These are phyloP conservation scores for Nakazawaea peltata DNA, from an alignment of 805 yeast species.

Conservation along the genomic window DNA sequence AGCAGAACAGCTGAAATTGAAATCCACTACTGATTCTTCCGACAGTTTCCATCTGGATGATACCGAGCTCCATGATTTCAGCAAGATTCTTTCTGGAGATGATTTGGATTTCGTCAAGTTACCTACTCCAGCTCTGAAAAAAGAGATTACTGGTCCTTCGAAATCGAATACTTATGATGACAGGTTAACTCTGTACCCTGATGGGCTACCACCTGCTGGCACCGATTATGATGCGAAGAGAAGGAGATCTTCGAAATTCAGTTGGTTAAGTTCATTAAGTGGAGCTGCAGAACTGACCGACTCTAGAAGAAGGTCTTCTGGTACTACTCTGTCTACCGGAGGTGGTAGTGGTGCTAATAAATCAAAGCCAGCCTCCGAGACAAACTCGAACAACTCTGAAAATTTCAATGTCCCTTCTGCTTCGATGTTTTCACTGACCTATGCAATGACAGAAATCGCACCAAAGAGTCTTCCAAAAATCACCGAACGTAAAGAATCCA, in stretches of 20 bases:
- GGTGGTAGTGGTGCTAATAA: background rate
- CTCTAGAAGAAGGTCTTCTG: conserved; percentile 6
- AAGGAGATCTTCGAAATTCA: conserved; percentile 9
- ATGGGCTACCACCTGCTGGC: background rate
- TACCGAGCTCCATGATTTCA: conserved; percentile 28
- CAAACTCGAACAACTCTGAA: conserved; percentile 2
- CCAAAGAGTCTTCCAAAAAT: conserved; percentile 1
- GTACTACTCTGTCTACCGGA: background rate
- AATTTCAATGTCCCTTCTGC: background rate
- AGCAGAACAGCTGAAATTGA: conserved; percentile 1
- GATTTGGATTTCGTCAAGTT: conserved; percentile 15
- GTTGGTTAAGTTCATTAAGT: conserved; percentile 7
- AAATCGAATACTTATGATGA: background rate
- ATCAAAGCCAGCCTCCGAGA: conserved; percentile 1
- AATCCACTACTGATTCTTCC: conserved; percentile 2
- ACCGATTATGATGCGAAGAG: background rate
- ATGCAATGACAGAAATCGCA: background rate
- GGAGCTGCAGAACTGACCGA: background rate
- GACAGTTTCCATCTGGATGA: conserved; percentile 1
- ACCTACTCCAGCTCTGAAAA: conserved; percentile 4
- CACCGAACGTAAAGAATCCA: background rate
- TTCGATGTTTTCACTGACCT: conserved; percentile 4
- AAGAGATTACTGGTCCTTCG: background rate
- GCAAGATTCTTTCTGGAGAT: conserved; percentile 23
- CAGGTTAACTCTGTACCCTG: background rate